Percentiles rank a stretch among this genome's conserved stretches.
Conservation (phyloP, 108 stramenopile species). For the Asterionellopsis glacialis region DNA sequence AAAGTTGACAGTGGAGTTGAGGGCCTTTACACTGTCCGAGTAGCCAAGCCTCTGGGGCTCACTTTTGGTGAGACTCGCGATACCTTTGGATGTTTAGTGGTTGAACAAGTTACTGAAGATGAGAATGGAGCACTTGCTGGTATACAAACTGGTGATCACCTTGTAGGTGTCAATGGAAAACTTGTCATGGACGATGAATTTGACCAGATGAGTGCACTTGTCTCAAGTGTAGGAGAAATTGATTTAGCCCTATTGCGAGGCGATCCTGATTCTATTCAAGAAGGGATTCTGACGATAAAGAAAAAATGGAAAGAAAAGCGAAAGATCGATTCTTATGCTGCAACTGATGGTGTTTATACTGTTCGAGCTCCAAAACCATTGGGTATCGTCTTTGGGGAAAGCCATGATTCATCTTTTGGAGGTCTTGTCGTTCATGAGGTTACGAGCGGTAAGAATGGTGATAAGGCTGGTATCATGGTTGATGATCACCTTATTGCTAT, state of each 20-base stretch:
- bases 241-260: too few relatives aligned
- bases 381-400: slow-evolving; percentile 34
- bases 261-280: too few relatives aligned
- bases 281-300: too few relatives aligned
- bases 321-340: too few relatives aligned
- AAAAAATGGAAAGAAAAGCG: too few relatives aligned
- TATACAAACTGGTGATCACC: slow-evolving; percentile 26
- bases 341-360: slow-evolving; percentile 1
- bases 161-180: slow-evolving; percentile 25
- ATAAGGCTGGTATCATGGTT: slow-evolving; percentile 21
- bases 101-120: slow-evolving; percentile 24
- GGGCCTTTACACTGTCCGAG: slow-evolving; percentile 5
- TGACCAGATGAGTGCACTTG: slow-evolving; percentile 7
- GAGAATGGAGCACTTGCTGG: slow-evolving; percentile 25
- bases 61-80: slow-evolving; percentile 32
- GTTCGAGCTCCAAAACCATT: slow-evolving; percentile 24
- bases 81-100: slow-evolving; percentile 20
- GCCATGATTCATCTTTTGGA: slow-evolving; percentile 18
- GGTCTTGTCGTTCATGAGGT: slow-evolving; percentile 30
- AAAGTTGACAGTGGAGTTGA: too few relatives aligned
- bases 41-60: slow-evolving; percentile 28
- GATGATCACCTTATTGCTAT: slow-evolving; percentile 32
- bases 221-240: too few relatives aligned
- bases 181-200: slow-evolving; percentile 21
- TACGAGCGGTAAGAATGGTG: slow-evolving; percentile 19